Evolutionary conservation across 495 filamentous ascomycete species (phyloP).

Genomic region (Penicillium malachiteum): DNA sequence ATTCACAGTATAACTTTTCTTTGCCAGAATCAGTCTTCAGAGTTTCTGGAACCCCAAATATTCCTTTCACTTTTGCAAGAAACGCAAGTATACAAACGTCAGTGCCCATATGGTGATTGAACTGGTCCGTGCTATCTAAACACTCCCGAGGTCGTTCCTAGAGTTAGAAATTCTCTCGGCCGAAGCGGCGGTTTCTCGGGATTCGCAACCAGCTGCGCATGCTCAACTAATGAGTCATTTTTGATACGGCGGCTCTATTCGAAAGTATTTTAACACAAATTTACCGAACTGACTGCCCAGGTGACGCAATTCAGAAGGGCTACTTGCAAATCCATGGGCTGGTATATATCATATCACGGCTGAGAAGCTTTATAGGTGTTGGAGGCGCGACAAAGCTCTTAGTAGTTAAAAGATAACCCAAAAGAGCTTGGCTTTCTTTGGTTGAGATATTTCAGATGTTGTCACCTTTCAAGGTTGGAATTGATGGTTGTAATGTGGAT

Average conservation of each 20-base stretch:
- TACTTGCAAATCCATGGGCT: constrained; percentile 19
- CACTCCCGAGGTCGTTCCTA: neutral
- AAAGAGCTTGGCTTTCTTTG: neutral
- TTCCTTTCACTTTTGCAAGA: too few species aligned
- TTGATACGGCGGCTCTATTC: neutral
- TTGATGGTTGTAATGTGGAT: neutral
- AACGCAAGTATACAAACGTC: too few species aligned
- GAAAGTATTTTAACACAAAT: constrained; percentile 3
- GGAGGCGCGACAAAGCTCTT: neutral
- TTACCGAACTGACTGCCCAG: constrained; percentile 9
- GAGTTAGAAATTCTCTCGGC: neutral
- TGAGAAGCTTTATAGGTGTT: neutral
- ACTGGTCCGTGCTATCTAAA: neutral
- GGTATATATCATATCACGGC: constrained; percentile 12
- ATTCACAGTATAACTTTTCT: too few species aligned
- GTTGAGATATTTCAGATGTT: too few species aligned
- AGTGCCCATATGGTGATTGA: too few species aligned
- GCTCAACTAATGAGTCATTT: neutral
- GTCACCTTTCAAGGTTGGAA: too few species aligned
- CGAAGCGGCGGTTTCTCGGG: neutral
- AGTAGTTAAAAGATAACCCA: neutral
- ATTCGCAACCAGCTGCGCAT: neutral
- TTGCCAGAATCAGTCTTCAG: too few species aligned
- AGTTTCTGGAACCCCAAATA: too few species aligned
- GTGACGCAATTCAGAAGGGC: constrained; percentile 8